These are phyloP conservation scores for Leccinum fallax DNA, from an alignment of 1,284 basidiomycete species.

Conservation along the genomic window DNA sequence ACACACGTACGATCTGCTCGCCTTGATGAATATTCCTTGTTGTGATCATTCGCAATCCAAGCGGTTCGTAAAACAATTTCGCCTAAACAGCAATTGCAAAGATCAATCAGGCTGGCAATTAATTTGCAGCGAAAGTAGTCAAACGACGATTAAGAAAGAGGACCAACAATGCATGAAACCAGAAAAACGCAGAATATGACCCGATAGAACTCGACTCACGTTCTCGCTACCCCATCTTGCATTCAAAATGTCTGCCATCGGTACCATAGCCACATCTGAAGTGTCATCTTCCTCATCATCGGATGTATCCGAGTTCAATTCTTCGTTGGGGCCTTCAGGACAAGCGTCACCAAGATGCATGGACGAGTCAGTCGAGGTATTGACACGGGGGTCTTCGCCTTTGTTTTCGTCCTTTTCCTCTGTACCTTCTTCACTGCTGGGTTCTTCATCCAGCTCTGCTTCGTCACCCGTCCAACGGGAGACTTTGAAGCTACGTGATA, in stretches of 20 bases:
- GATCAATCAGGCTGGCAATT: neutral
- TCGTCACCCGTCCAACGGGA: conserved; percentile 52
- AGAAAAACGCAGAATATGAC: neutral
- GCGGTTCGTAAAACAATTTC: conserved; percentile 80
- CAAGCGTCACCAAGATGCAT: conserved; percentile 55
- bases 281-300: conserved; percentile 64
- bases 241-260: conserved; percentile 95
- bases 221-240: conserved; percentile 88
- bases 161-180: neutral
- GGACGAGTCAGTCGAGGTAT: conserved; percentile 40
- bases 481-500: conserved; percentile 89
- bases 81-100: conserved; percentile 50
- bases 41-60: conserved; percentile 77
- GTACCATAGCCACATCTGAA: conserved; percentile 89
- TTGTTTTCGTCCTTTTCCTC: conserved; percentile 34
- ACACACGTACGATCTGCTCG: conserved; percentile 80
- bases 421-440: conserved; percentile 29
- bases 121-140: neutral
- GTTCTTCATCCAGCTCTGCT: conserved; percentile 20
- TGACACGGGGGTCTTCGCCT: conserved; percentile 12
- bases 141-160: neutral
- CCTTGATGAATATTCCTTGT: conserved; percentile 77
- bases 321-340: conserved; percentile 18
- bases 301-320: conserved; percentile 57
- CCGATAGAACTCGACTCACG: conserved; percentile 45